A percentile compares a stretch with the other conserved stretches of the same genome.
phyloP scores from a whole-genome alignment of 306 rosid genomes.

The Lupinus albus region DNA sequence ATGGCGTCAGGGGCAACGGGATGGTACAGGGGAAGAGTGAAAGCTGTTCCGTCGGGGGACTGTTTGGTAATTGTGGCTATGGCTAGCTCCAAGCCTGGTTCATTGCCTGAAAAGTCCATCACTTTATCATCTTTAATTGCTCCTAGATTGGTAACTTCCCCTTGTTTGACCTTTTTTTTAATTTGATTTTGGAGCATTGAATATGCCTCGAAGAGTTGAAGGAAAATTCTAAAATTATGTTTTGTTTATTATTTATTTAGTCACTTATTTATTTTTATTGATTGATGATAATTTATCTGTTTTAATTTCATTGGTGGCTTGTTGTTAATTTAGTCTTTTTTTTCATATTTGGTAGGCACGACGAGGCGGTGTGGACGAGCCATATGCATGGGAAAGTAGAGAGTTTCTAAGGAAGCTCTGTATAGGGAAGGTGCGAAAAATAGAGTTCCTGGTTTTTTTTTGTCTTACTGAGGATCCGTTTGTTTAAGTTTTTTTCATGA shows the following conservation, averaged over 20 bases:
- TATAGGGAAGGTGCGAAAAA: constrained; percentile 73
- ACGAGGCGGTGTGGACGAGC: constrained; percentile 83
- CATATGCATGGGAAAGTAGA: constrained; percentile 97
- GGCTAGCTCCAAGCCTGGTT: constrained; percentile 76
- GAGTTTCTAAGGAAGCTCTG: constrained; percentile 86
- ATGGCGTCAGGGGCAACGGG: constrained; percentile 79
- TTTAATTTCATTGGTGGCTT: not conserved
- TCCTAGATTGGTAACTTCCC: constrained; percentile 71
- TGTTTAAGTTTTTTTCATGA: too few species aligned
- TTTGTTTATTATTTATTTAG: not conserved
- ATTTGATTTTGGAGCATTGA: not conserved
- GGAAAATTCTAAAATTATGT: not conserved
- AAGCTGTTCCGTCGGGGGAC: constrained; percentile 91
- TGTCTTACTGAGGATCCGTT: too few species aligned
- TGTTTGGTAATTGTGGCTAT: constrained; percentile 82
- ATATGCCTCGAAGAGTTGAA: constrained; percentile 4
- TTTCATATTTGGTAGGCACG: constrained; percentile 62
- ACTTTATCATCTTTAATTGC: constrained; percentile 87
- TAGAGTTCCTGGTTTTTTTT: not conserved
- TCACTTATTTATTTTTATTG: too few species aligned
- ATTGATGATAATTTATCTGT: not conserved
- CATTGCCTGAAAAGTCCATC: constrained; percentile 85
- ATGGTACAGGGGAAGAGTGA: constrained; percentile 93
- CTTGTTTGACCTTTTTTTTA: not conserved
- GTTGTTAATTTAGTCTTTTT: not conserved